A percentile compares a stretch with the other conserved stretches of the same genome.
phyloP scores from a whole-genome alignment of 2,329 filamentous ascomycete genomes.

The Pyrenophora tritici-repentis region DNA sequence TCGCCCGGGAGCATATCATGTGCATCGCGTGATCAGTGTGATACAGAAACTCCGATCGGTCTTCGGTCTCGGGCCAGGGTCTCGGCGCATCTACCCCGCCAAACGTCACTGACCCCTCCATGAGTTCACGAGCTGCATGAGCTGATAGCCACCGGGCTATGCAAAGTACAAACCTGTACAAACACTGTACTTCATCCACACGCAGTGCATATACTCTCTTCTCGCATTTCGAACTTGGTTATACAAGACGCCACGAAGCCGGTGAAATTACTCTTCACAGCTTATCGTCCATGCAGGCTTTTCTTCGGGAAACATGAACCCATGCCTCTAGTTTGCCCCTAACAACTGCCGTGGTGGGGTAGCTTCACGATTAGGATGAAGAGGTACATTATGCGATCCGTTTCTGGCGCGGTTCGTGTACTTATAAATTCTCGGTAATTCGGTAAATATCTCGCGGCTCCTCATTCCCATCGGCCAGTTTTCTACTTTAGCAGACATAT shows the following conservation, averaged over 20 bases:
- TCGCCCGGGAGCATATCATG: neutral
- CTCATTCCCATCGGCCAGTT: neutral
- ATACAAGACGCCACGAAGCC: neutral
- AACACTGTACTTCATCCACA: neutral
- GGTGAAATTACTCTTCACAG: constrained; percentile 4
- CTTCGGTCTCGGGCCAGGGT: neutral
- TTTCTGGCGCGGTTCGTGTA: constrained; percentile 9
- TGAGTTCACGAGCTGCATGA: constrained; percentile 11
- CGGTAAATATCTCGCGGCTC: neutral
- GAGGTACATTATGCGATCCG: constrained; percentile 8
- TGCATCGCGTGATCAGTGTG: neutral
- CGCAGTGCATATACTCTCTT: no score
- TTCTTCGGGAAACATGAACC: constrained; percentile 14
- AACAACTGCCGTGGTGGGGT: constrained; percentile 48
- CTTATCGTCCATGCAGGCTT: constrained; percentile 6
- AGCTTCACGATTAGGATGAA: constrained; percentile 17
- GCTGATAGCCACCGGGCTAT: neutral
- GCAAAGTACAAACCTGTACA: neutral
- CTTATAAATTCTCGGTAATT: constrained; percentile 14
- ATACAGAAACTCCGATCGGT: neutral
- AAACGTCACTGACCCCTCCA: constrained; percentile 26
- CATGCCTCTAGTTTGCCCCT: constrained; percentile 17
- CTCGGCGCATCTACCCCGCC: constrained; percentile 15
- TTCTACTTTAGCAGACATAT: neutral
- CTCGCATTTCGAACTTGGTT: no score